These are phyloP conservation scores for Aspergillus panamensis DNA, from an alignment of 495 filamentous ascomycete species.

Conservation along the genomic window DNA sequence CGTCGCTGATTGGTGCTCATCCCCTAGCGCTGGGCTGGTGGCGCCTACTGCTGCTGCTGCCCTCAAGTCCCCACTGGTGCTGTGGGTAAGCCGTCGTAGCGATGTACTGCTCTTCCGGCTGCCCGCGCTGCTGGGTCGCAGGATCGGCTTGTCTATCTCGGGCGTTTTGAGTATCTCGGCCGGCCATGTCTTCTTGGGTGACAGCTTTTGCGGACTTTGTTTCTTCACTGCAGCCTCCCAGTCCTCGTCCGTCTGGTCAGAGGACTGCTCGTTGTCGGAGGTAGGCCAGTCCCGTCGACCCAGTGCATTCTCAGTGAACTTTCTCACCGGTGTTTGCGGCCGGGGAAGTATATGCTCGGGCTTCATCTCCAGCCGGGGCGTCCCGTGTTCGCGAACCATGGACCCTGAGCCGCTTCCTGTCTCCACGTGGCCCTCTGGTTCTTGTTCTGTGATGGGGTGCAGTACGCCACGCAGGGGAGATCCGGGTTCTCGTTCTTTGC, in stretches of 20 bases:
- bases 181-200: constrained; percentile 5
- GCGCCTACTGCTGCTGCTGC: constrained; percentile 29
- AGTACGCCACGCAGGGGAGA: constrained; percentile 42
- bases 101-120: constrained; percentile 41
- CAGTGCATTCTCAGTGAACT: constrained; percentile 52
- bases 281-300: constrained; percentile 50
- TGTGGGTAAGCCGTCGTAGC: constrained; percentile 68
- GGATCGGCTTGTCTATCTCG: constrained; percentile 34
- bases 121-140: constrained; percentile 32
- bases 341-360: constrained; percentile 42
- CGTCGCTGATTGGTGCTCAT: constrained; percentile 23
- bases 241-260: constrained; percentile 19
- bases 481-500: constrained; percentile 18
- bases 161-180: constrained; percentile 27
- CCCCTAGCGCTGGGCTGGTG: constrained; percentile 48
- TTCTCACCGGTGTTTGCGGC: constrained; percentile 38
- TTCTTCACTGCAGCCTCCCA: constrained; percentile 14
- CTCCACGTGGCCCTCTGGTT: constrained; percentile 28
- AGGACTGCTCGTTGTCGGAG: constrained; percentile 29
- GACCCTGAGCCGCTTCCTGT: constrained; percentile 14
- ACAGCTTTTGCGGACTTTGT: background rate
- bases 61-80: constrained; percentile 75
- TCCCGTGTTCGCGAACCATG: constrained; percentile 28
- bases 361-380: constrained; percentile 43
- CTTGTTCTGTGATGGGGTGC: constrained; percentile 40